A percentile compares a stretch with the other conserved stretches of the same genome.
Evolutionary conservation across 768 basidiomycete species (phyloP).

Genomic region (Naganishia randhawae): DNA sequence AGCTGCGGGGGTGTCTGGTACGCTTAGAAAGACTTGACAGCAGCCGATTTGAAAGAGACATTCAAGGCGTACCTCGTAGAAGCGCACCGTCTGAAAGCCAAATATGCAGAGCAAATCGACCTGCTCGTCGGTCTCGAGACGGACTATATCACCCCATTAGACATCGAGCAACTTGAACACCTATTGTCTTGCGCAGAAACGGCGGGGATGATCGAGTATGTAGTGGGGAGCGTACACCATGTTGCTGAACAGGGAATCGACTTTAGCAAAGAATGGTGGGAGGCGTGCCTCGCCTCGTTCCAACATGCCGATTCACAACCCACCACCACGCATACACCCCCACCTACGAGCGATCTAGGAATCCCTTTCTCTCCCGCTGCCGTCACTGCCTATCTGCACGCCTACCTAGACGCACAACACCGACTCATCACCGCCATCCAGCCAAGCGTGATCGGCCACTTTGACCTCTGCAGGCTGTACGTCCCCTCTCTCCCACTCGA

Average conservation of each 20-base stretch:
- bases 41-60: conserved; percentile 59
- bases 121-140: conserved; percentile 89
- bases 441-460: conserved; percentile 87
- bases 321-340: background rate
- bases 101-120: conserved; percentile 64
- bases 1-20: no score
- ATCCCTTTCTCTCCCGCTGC: background rate
- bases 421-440: conserved; percentile 64
- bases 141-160: conserved; percentile 70
- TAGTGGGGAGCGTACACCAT: conserved; percentile 92
- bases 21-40: conserved; percentile 59
- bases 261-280: conserved; percentile 73
- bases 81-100: conserved; percentile 68
- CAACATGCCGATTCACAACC: background rate
- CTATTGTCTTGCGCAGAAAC: conserved; percentile 52
- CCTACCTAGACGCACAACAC: conserved; percentile 84
- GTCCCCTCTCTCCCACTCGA: conserved; percentile 60
- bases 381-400: conserved; percentile 26
- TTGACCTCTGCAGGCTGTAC: conserved; percentile 88
- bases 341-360: background rate
- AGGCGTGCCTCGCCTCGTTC: conserved; percentile 55
- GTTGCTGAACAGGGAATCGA: conserved; percentile 85
- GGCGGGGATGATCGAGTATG: conserved; percentile 63
- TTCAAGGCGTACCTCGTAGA: conserved; percentile 72
- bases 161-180: conserved; percentile 60